Base-by-base conservation (phyloP, 305 asterid genomes). In the Solanum hybrid region DNA sequence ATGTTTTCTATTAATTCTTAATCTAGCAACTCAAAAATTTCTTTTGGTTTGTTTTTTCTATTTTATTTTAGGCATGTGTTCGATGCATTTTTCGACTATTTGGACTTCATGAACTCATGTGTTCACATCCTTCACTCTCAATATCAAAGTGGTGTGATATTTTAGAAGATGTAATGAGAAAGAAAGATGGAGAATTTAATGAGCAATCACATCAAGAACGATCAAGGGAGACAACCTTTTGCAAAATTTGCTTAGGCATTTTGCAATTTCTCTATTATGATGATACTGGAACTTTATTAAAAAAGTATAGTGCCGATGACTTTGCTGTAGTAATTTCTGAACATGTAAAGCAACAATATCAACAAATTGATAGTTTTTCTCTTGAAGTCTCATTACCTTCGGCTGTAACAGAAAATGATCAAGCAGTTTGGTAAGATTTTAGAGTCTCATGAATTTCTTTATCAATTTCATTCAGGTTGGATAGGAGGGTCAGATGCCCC, bases 371-470 rank as follows among this genome's bases (percentile, higher is more conserved):
- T 78, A 91, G 93, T 90, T 96, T 95, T 91, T 93, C 94, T 90
- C 95, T 97, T 84, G 98, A 95, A 90, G 94, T 95, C 82, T 94
- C 98, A 3, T 66, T 96, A 64, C 99, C 99, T n/a, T 92, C 92
- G 38, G 51, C 42, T 90, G 92, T 97, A 56, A 88, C 90, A 29
- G 96, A 95, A 90, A 95, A 96, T 86, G 98, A 96, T 88, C 92
- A 93, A 88, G 92, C 95, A 38, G 91, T 95, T 88, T 89, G 97
- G 99, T 97, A 90, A 91, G 96, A 81, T 82, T 88, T 87, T 82
- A 17, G 87, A 32, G n/a, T 88, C 84, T 85, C 42, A 36, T 51
- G 13, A 56, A 27, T 24, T 38, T 88, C 76, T 51, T 84, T 56
- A 51, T 84, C 76, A 84, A 31, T 84, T 51, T 84, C 87, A 84